These are phyloP conservation scores for Backusella tarrabulga DNA, from an alignment of 192 early-diverging fungal genomes.

Conservation along the genomic window DNA sequence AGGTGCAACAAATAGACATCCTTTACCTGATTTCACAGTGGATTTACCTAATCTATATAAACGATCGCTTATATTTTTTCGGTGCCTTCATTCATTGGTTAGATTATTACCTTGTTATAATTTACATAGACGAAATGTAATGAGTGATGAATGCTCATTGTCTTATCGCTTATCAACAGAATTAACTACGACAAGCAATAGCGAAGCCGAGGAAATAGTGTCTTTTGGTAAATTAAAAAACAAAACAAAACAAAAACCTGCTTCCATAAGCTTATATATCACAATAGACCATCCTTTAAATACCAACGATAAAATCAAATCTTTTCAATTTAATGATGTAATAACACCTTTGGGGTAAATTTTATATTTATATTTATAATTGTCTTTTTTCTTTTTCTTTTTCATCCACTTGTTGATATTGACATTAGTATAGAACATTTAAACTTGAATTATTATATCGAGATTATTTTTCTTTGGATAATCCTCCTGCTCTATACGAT, in stretches of 20 bases:
- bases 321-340: constrained; percentile 65
- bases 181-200: constrained; percentile 55
- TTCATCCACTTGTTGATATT: neutral
- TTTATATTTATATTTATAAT: constrained; percentile 5
- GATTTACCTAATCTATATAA: constrained; percentile 89
- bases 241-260: constrained; percentile 36
- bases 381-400: neutral
- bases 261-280: neutral
- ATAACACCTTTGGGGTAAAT: constrained; percentile 71
- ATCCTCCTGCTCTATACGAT: constrained; percentile 28
- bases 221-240: constrained; percentile 2
- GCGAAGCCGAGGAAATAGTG: constrained; percentile 29
- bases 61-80: constrained; percentile 85
- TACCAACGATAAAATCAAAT: constrained; percentile 37
- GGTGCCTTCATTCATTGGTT: constrained; percentile 77
- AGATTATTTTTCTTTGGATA: constrained; percentile 67
- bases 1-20: constrained; percentile 36
- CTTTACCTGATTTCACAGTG: constrained; percentile 53
- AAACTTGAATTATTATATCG: constrained; percentile 69
- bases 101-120: constrained; percentile 73
- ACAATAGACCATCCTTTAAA: neutral
- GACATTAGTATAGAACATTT: constrained; percentile 49
- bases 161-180: constrained; percentile 61
- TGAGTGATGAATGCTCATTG: constrained; percentile 45
- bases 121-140: constrained; percentile 49